phyloP scores from a whole-genome alignment of 2,329 filamentous ascomycete genomes.

The Phaeomoniella chlamydospora region DNA sequence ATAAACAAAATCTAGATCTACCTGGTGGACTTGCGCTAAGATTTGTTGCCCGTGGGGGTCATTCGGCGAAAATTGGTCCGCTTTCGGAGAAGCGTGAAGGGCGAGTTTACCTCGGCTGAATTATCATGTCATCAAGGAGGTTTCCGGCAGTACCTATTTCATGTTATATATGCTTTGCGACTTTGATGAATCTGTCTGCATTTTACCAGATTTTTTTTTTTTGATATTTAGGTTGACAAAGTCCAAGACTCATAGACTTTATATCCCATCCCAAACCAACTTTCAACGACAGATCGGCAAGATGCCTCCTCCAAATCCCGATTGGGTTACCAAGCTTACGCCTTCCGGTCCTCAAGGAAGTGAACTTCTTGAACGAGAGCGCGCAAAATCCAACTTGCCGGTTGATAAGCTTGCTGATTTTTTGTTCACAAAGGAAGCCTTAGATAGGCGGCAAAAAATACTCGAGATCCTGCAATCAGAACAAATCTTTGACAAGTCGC shows the following conservation, averaged over 20 bases:
- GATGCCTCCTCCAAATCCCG: slow-evolving; percentile 26
- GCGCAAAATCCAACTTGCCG: slow-evolving; percentile 50
- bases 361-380: slow-evolving; percentile 55
- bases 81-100: no score
- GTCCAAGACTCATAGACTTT: no score
- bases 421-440: slow-evolving; percentile 51
- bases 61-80: no score
- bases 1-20: no score
- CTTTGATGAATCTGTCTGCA: no score
- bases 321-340: slow-evolving; percentile 54
- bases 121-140: background rate
- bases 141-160: no score
- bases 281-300: slow-evolving; percentile 15
- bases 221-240: no score
- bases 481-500: slow-evolving; percentile 61
- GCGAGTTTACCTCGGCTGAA: background rate
- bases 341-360: slow-evolving; percentile 53
- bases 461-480: slow-evolving; percentile 52
- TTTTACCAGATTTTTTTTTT: no score
- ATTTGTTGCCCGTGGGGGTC: no score
- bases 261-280: no score
- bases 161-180: no score
- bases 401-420: slow-evolving; percentile 54
- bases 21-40: no score
- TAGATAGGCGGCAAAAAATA: slow-evolving; percentile 46